Evolutionary conservation across 768 basidiomycete genomes (phyloP).

Genomic region (Russula brevipes): DNA sequence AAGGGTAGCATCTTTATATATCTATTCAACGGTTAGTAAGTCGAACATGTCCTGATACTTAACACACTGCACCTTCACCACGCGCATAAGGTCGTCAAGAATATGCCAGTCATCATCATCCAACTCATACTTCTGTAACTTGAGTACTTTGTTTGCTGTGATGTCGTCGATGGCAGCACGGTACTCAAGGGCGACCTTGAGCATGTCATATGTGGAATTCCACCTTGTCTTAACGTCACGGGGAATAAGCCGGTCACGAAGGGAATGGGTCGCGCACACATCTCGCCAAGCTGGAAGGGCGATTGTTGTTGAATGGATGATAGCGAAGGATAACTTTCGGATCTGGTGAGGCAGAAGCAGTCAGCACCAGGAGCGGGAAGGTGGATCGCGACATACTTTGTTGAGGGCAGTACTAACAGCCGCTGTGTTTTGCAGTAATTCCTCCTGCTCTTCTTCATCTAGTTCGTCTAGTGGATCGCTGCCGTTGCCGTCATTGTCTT

Average conservation of each 20-base stretch:
- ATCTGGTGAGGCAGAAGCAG: not conserved
- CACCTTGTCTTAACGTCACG: not conserved
- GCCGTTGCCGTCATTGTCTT: too few relatives aligned
- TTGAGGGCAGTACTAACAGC: not conserved
- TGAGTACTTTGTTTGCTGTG: not conserved
- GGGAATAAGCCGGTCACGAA: not conserved
- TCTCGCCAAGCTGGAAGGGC: not conserved
- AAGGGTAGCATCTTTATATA: not conserved
- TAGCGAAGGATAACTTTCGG: not conserved
- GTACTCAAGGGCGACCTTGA: not conserved
- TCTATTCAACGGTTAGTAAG: too few relatives aligned
- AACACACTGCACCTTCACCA: too few relatives aligned
- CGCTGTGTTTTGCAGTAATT: not conserved
- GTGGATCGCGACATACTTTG: not conserved
- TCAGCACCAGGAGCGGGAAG: not conserved
- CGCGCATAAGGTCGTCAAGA: too few relatives aligned
- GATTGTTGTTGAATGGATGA: not conserved
- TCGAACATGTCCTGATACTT: too few relatives aligned
- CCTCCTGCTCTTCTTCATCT: not conserved
- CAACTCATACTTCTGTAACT: not conserved
- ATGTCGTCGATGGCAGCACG: not conserved
- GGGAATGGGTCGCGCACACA: not conserved
- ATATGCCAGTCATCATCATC: too few relatives aligned
- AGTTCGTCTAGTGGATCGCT: not conserved
- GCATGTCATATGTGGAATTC: not conserved